Conservation (phyloP, 179 eudicot genomes). For the Nepenthes alata region DNA sequence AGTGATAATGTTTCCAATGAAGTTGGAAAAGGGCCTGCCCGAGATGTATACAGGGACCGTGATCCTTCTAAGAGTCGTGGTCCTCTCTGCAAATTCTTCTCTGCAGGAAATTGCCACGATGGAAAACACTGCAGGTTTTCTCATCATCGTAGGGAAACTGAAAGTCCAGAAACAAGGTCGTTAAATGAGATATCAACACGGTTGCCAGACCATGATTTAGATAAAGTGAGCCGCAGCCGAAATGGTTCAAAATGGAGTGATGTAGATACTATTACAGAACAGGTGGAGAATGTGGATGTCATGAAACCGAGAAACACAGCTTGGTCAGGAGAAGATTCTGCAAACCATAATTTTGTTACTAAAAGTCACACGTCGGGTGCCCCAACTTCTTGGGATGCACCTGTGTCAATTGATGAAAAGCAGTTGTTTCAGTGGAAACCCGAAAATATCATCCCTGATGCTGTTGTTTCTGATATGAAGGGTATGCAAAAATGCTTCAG, state of each 20-base stretch:
- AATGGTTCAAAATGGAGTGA: constrained; percentile 13
- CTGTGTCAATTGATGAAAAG: constrained; percentile 13
- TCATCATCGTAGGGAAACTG: constrained; percentile 28
- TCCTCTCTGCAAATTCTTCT: constrained; percentile 51
- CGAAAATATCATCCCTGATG: constrained; percentile 5
- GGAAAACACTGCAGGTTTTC: constrained; percentile 56
- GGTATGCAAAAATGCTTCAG: constrained; percentile 14
- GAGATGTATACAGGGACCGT: constrained; percentile 18
- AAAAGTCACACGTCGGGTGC: constrained; percentile 13
- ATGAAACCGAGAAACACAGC: constrained; percentile 7
- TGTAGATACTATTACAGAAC: too few species aligned
- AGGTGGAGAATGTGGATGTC: constrained; percentile 8
- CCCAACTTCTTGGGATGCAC: constrained; percentile 8
- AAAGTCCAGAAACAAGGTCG: constrained; percentile 19
- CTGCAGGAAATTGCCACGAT: constrained; percentile 53
- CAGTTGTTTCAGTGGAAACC: constrained; percentile 19
- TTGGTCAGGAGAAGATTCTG: constrained; percentile 2
- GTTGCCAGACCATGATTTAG: constrained; percentile 14
- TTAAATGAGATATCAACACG: constrained; percentile 5
- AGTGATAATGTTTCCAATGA: background rate
- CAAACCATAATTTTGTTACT: constrained; percentile 1
- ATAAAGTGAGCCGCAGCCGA: constrained; percentile 17
- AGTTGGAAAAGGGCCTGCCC: background rate
- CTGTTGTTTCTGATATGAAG: constrained; percentile 12
- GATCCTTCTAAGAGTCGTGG: constrained; percentile 25